Evolutionary conservation across 495 filamentous ascomycete species (phyloP), one percentile per base, ranked within the genome.

Genomic region (Symbiotaphrina buchneri): DNA sequence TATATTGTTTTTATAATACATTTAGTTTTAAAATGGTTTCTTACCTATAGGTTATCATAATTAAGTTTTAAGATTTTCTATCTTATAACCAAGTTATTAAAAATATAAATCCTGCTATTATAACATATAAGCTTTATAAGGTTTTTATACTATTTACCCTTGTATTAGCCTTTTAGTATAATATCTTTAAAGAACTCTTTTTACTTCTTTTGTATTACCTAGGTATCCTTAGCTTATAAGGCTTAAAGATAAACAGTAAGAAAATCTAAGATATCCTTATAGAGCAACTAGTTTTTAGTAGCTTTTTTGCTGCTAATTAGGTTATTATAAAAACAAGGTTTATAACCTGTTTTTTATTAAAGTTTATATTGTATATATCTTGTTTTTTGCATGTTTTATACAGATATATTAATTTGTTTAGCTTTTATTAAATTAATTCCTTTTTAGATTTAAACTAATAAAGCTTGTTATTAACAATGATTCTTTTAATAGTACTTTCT

Each of bases 21-120:
- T 18, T 29, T 24, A 8, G 21, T 5, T 13, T 21, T 22, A 18
- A 41, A 41, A 33, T 41, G 28, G 10, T 13, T 25, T 8, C 35
- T 35, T 34, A 6, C 24, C 18, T 40, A 17, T 17, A 24, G 7
- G 18, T n/a, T 31, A 11, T 14, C 11, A 14, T 1, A 31, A 31
- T 5, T 31, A 1, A 2, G 14, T 8, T 16, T 31, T 8, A 31
- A 21, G 31, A 33, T 33, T 17, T 18, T 26, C 13, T 26, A 7
- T 25, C 22, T 25, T 25, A 13, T 25, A 25, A 13, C 22, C 13
- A 8, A 13, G 13, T 25, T 13, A 25, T 25, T 13, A 8, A 13
- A 13, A 8, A 25, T 13, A 25, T 8, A 25, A 25, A 25, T 25
- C 13, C 22, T 25, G 13, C 22, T 13, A 25, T 25, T 13, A 8